These are phyloP conservation scores for Dictyostelium citrinum DNA, from an alignment of 78 protist genomes.

Conservation along the genomic window DNA sequence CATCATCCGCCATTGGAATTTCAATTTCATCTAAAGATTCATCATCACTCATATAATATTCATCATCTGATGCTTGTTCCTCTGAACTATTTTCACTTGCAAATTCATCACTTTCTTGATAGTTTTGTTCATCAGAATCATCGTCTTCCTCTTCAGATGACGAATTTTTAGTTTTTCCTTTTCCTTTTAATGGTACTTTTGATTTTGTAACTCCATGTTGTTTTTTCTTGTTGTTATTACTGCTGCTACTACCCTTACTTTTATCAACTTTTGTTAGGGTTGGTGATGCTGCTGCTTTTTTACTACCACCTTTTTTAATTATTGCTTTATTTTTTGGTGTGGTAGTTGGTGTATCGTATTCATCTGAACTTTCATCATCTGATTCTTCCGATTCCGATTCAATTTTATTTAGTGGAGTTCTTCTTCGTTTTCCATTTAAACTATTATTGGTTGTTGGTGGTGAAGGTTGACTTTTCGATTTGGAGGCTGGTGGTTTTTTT, in stretches of 20 bases:
- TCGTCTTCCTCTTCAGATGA: constrained; percentile 13
- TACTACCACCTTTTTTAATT: neutral
- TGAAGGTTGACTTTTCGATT: neutral
- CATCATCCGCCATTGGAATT: neutral
- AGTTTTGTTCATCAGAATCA: neutral
- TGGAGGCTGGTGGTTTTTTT: neutral
- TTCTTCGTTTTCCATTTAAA: neutral
- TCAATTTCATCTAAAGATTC: neutral
- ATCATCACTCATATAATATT: neutral
- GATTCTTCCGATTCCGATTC: neutral
- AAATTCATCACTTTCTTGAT: neutral
- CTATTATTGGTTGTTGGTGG: neutral
- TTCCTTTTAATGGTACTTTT: neutral
- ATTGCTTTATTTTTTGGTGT: neutral
- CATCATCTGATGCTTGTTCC: constrained; percentile 2
- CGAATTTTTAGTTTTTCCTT: neutral
- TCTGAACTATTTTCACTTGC: neutral
- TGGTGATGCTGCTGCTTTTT: neutral
- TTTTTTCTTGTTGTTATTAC: neutral
- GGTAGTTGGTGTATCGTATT: neutral
- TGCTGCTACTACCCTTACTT: neutral
- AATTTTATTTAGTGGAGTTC: neutral
- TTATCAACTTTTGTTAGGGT: neutral
- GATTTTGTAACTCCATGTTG: neutral
- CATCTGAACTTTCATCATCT: neutral